These are phyloP conservation scores for Talaromyces borbonicus DNA, from an alignment of 495 filamentous ascomycete species.

Conservation along the genomic window DNA sequence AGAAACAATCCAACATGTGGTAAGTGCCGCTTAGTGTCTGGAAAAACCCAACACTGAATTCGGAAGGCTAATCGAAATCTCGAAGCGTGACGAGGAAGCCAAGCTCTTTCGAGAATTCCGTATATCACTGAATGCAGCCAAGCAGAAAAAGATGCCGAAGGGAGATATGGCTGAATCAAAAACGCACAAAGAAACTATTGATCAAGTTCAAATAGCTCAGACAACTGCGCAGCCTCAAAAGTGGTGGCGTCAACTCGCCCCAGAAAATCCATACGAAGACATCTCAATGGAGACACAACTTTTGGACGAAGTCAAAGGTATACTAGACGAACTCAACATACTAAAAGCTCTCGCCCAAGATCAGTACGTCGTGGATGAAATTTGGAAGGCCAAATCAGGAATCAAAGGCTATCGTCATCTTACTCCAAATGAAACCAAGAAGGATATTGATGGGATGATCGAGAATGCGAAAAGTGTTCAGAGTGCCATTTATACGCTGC, in stretches of 20 bases:
- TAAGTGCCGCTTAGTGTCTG: slow-evolving; percentile 5
- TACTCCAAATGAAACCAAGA: slow-evolving; percentile 16
- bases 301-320: slow-evolving; percentile 18
- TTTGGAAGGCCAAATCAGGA: slow-evolving; percentile 7
- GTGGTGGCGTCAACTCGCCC: neutral
- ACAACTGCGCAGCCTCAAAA: too few species aligned
- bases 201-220: neutral
- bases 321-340: slow-evolving; percentile 22
- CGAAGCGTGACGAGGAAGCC: slow-evolving; percentile 2
- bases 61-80: too few species aligned
- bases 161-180: too few species aligned
- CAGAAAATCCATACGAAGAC: slow-evolving; percentile 8
- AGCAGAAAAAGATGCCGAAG: too few species aligned
- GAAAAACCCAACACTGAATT: too few species aligned
- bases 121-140: too few species aligned
- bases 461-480: slow-evolving; percentile 14
- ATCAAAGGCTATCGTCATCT: neutral
- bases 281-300: slow-evolving; percentile 16
- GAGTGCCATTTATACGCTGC: slow-evolving; percentile 17
- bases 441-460: slow-evolving; percentile 16
- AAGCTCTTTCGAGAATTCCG: slow-evolving; percentile 14
- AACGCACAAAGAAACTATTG: neutral
- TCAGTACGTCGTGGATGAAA: slow-evolving; percentile 15
- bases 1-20: slow-evolving; percentile 8
- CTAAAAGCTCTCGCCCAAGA: slow-evolving; percentile 19